Conservation (phyloP, 1,284 basidiomycete species). For the Takashimella koratensis region DNA sequence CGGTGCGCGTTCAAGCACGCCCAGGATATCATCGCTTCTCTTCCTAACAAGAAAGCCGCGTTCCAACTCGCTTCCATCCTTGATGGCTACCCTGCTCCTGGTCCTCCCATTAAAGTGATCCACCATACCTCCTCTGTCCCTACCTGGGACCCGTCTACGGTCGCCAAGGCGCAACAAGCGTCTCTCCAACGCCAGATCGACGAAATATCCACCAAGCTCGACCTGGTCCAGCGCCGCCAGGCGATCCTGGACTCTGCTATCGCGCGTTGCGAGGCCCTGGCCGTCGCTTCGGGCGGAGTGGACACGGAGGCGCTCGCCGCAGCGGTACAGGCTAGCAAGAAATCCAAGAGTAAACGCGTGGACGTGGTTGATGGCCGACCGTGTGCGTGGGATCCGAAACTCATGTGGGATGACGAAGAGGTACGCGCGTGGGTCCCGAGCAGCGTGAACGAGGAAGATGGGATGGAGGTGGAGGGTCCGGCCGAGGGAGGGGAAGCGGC, state of each 20-base stretch:
- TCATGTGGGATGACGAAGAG: constrained; percentile 32
- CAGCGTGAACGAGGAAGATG: neutral
- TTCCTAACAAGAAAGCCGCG: constrained; percentile 29
- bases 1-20: constrained; percentile 36
- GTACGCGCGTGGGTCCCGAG: constrained; percentile 15
- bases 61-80: constrained; percentile 15
- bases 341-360: constrained; percentile 22
- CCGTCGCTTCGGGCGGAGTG: neutral
- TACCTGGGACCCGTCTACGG: neutral
- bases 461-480: neutral
- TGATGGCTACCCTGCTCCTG: constrained; percentile 28
- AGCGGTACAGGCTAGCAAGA: constrained; percentile 11
- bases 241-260: constrained; percentile 21
- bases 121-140: constrained; percentile 11
- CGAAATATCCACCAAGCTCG: constrained; percentile 12
- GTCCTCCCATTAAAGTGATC: constrained; percentile 14
- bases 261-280: constrained; percentile 20
- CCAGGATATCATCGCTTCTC: constrained; percentile 17
- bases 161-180: constrained; percentile 2
- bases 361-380: constrained; percentile 26
- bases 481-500: constrained; percentile 1
- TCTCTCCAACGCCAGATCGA: constrained; percentile 16
- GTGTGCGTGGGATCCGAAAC: constrained; percentile 35
- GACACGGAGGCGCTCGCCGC: constrained; percentile 5
- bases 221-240: constrained; percentile 27